These are phyloP conservation scores for Stereum hirsutum DNA, from an alignment of 1,284 basidiomycete species.

Conservation along the genomic window DNA sequence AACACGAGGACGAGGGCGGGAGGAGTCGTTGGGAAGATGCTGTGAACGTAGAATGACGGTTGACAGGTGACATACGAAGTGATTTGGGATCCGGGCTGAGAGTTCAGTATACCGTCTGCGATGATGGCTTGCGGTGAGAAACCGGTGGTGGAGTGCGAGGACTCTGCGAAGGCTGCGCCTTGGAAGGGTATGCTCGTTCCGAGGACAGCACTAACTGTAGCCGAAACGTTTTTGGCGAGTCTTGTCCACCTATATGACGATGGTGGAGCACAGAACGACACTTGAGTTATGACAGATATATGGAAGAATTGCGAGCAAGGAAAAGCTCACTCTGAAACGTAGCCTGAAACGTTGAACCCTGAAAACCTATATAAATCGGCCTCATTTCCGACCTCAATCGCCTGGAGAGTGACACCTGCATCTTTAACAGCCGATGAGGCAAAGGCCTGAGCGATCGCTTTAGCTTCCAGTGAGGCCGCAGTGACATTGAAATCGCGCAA, in stretches of 20 bases:
- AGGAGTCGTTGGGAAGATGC: too few relatives aligned
- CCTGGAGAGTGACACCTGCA: conserved; percentile 28
- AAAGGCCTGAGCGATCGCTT: conserved; percentile 47
- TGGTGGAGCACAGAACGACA: too few relatives aligned
- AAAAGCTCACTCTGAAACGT: conserved; percentile 40
- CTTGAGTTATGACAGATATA: not conserved
- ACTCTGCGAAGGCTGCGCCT: conserved; percentile 43
- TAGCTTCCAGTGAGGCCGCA: conserved; percentile 47
- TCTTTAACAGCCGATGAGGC: conserved; percentile 27
- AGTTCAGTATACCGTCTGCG: conserved; percentile 22
- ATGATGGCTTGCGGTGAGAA: conserved; percentile 50
- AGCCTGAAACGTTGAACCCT: conserved; percentile 35
- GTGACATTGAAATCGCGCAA: conserved; percentile 47
- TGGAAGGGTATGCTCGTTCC: conserved; percentile 35
- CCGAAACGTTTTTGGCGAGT: conserved; percentile 22
- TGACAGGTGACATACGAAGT: conserved; percentile 17
- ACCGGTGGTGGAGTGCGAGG: conserved; percentile 30
- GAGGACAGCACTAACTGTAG: conserved; percentile 15
- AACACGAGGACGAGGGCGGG: too few relatives aligned
- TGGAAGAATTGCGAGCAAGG: conserved; percentile 1
- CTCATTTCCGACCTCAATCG: conserved; percentile 35
- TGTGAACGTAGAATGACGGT: conserved; percentile 3
- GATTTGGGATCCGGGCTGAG: conserved; percentile 22
- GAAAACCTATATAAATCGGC: conserved; percentile 49
- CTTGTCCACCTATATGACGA: conserved; percentile 26